These are phyloP conservation scores for Ophiostoma ulmi DNA, from an alignment of 2,329 filamentous ascomycete genomes.

Conservation along the genomic window DNA sequence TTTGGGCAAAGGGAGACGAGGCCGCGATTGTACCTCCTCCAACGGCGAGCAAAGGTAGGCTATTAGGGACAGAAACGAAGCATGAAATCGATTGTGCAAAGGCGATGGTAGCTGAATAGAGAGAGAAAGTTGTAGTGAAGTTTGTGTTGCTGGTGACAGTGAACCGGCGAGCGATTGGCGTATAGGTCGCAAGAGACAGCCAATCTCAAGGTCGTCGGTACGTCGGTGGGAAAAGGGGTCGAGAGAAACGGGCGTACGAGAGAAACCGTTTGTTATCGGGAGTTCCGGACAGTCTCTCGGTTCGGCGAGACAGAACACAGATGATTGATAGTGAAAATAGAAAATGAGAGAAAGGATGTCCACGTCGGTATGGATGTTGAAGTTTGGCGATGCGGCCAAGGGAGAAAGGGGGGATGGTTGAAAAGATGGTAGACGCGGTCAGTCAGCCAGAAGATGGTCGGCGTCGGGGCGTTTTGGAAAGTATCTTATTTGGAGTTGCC, in stretches of 20 bases:
- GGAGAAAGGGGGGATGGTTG: constrained; percentile 12
- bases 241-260: background rate
- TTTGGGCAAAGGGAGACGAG: background rate
- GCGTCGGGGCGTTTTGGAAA: constrained; percentile 16
- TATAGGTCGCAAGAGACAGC: constrained; percentile 2
- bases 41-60: background rate
- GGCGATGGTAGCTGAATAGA: no score
- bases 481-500: constrained; percentile 5
- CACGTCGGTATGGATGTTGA: constrained; percentile 17
- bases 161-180: background rate
- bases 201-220: constrained; percentile 9
- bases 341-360: constrained; percentile 17
- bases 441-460: constrained; percentile 16
- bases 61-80: background rate
- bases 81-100: constrained; percentile 12
- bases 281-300: constrained; percentile 12
- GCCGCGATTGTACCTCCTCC: constrained; percentile 14
- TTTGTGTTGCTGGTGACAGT: background rate
- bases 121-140: background rate
- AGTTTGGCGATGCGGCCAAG: constrained; percentile 4
- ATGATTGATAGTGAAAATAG: constrained; percentile 4
- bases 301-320: constrained; percentile 15
- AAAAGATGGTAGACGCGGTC: constrained; percentile 22
- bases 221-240: background rate
- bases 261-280: background rate